Percentiles rank a stretch among this genome's conserved stretches.
Conservation (phyloP, 257 asterid species). For the Capsicum rhomboideum region DNA sequence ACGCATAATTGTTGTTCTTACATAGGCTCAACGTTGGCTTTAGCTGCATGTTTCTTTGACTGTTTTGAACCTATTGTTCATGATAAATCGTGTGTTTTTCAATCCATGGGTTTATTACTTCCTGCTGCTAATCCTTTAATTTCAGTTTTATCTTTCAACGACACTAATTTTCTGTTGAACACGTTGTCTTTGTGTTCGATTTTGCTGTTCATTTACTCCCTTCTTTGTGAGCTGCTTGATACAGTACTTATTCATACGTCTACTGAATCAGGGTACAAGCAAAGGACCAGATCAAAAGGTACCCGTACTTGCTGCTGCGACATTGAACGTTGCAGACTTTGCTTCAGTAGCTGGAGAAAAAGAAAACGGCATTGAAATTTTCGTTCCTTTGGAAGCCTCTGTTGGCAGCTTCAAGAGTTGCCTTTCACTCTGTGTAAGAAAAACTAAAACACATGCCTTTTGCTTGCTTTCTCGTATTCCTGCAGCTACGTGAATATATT, state of each 20-base stretch:
- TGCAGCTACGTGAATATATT: neutral
- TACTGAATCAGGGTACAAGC: slow-evolving; percentile 29
- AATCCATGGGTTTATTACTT: neutral
- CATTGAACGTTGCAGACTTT: slow-evolving; percentile 52
- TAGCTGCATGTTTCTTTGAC: neutral
- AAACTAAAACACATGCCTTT: neutral
- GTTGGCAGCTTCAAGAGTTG: neutral
- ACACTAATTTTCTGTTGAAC: neutral
- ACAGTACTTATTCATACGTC: neutral
- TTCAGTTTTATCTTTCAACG: neutral
- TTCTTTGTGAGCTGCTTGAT: neutral
- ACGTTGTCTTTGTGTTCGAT: neutral
- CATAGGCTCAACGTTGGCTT: neutral
- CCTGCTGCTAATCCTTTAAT: neutral
- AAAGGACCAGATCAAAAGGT: slow-evolving; percentile 33
- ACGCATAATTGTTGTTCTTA: neutral
- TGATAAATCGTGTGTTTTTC: neutral
- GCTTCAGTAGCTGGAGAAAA: slow-evolving; percentile 25
- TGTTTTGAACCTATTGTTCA: neutral
- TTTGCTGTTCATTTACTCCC: neutral
- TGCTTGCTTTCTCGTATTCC: neutral
- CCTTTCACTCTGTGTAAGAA: slow-evolving; percentile 44
- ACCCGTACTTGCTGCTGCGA: slow-evolving; percentile 25
- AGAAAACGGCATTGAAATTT: slow-evolving; percentile 14
- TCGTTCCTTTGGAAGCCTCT: slow-evolving; percentile 32